phyloP scores from a whole-genome alignment of 805 yeast species.

The Candida nonsorbophila region DNA sequence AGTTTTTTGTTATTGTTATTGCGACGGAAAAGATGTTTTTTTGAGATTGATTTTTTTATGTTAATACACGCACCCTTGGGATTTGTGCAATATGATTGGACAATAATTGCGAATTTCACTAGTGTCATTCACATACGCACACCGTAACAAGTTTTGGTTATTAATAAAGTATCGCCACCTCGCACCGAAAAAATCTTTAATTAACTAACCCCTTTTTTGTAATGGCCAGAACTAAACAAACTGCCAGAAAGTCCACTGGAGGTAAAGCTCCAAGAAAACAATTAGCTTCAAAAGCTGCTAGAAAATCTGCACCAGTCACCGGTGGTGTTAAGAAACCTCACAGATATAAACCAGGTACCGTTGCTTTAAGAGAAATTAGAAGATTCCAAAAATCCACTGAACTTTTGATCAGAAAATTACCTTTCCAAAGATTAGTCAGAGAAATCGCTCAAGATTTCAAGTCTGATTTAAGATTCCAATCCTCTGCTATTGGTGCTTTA shows the following conservation, averaged over 20 bases:
- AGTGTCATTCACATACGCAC: no score
- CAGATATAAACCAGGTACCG: conserved; percentile 97
- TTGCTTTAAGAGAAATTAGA: conserved; percentile 94
- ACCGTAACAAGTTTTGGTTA: neutral
- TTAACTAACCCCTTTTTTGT: conserved; percentile 1
- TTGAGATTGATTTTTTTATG: neutral
- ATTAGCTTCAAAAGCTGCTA: conserved; percentile 87
- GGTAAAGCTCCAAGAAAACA: conserved; percentile 96
- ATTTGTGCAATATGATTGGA: no score
- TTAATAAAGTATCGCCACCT: neutral
- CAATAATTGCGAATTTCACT: no score
- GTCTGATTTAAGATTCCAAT: conserved; percentile 93
- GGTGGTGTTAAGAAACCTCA: conserved; percentile 94
- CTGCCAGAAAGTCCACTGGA: conserved; percentile 93
- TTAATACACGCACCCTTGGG: no score
- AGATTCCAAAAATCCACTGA: conserved; percentile 97
- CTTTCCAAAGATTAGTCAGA: conserved; percentile 95
- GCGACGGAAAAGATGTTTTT: no score
- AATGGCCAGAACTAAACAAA: conserved; percentile 93
- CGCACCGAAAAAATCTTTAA: conserved; percentile 1
- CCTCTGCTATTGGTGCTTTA: conserved; percentile 94
- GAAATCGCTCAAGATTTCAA: conserved; percentile 94
- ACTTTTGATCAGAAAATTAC: conserved; percentile 89
- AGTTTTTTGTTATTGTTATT: no score
- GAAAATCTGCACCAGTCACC: conserved; percentile 87